These are phyloP conservation scores for Chaetomium sp. DNA, from an alignment of 2,329 filamentous ascomycete species.

Conservation along the genomic window DNA sequence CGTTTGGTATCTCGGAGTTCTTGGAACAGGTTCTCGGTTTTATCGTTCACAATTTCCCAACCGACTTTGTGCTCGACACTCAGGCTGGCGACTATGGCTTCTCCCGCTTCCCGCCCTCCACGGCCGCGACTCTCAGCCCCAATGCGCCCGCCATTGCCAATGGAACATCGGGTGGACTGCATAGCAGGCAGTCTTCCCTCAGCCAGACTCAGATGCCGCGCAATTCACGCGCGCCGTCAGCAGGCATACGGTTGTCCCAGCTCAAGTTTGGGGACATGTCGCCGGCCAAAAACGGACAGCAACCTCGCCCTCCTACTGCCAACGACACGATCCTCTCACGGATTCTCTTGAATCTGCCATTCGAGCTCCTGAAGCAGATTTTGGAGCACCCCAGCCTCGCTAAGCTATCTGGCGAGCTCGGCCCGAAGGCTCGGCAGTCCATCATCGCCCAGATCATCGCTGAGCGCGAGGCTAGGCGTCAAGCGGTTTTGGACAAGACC, in stretches of 20 bases:
- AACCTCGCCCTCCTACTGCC: slow-evolving; percentile 14
- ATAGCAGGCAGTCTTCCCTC: slow-evolving; percentile 17
- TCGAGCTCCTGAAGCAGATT: slow-evolving; percentile 57
- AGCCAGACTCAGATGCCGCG: slow-evolving; percentile 14
- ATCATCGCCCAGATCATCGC: slow-evolving; percentile 45
- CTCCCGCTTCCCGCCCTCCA: slow-evolving; percentile 20
- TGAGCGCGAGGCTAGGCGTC: slow-evolving; percentile 52
- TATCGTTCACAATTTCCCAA: slow-evolving; percentile 43
- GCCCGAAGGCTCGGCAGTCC: slow-evolving; percentile 40
- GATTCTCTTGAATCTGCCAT: slow-evolving; percentile 64
- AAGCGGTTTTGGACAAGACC: slow-evolving; percentile 36
- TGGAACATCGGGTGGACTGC: slow-evolving; percentile 14
- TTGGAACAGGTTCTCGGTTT: slow-evolving; percentile 43
- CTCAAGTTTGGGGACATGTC: slow-evolving; percentile 29
- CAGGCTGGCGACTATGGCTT: slow-evolving; percentile 27
- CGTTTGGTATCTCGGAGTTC: slow-evolving; percentile 38
- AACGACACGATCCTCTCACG: slow-evolving; percentile 53
- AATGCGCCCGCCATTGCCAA: slow-evolving; percentile 16
- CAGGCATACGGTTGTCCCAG: slow-evolving; percentile 22
- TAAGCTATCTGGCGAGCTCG: slow-evolving; percentile 44
- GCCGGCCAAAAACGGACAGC: slow-evolving; percentile 27
- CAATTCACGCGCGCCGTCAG: slow-evolving; percentile 17
- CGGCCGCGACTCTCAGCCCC: background rate
- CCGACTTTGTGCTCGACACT: slow-evolving; percentile 47
- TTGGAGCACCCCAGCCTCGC: slow-evolving; percentile 56